Conservation (phyloP, 23 red algal genomes). For the Gracilaria domingensis region DNA sequence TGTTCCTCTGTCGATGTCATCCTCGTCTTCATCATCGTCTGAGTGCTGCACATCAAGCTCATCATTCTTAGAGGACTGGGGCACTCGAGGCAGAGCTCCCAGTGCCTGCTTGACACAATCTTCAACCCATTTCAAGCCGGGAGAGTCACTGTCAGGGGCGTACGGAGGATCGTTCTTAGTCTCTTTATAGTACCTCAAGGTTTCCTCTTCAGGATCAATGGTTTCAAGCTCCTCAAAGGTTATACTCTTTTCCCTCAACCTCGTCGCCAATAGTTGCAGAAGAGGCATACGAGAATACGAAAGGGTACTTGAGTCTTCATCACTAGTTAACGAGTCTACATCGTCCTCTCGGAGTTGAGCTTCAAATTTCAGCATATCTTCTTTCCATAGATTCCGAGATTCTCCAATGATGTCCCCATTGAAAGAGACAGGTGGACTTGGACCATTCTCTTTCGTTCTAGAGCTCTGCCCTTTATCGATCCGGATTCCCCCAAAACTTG, state of each 20-base stretch:
- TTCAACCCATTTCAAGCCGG: conserved; percentile 23
- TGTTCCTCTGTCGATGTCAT: conserved; percentile 9
- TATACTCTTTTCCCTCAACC: neutral
- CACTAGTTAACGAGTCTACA: conserved; percentile 2
- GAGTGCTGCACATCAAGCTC: neutral
- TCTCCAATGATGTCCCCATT: neutral
- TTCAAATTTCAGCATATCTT: neutral
- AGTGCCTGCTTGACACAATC: conserved; percentile 6
- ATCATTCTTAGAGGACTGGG: neutral
- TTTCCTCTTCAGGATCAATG: conserved; percentile 23
- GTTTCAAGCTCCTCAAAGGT: conserved; percentile 16
- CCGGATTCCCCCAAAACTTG: neutral
- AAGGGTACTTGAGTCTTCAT: neutral
- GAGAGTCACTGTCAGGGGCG: neutral
- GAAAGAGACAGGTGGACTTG: neutral
- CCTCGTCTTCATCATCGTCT: neutral
- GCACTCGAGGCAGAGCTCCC: neutral
- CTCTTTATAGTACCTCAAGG: conserved; percentile 13
- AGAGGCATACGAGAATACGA: neutral
- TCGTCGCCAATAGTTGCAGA: neutral
- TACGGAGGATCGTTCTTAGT: conserved; percentile 29
- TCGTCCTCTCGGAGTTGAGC: neutral
- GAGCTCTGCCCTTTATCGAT: neutral
- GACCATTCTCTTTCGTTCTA: neutral
- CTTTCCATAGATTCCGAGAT: neutral